phyloP scores from a whole-genome alignment of 306 rosid species.

The Pyrus pyrifolia region DNA sequence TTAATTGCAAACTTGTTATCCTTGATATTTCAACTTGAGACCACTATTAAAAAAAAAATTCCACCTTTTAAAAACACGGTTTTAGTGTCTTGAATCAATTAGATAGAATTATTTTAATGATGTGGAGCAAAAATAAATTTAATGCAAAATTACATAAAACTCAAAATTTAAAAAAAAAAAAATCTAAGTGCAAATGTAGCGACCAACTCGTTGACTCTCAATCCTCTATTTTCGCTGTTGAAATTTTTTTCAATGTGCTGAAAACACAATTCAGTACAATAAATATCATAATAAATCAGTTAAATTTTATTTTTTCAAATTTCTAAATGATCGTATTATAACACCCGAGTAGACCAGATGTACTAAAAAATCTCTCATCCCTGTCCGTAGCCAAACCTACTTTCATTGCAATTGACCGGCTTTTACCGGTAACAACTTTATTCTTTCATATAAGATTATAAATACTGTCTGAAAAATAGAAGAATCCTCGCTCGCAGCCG shows the following conservation, averaged over 20 bases:
- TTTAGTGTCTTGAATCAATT: no score
- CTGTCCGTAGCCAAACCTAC: not conserved
- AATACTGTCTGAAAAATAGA: not conserved
- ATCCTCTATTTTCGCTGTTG: not conserved
- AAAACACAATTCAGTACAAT: fast-evolving
- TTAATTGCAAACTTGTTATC: no score
- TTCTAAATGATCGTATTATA: no score
- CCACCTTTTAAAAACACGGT: no score
- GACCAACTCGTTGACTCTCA: not conserved
- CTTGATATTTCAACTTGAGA: no score
- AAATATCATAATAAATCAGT: no score
- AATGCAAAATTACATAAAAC: not conserved
- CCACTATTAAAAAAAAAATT: no score
- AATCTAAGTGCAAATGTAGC: not conserved
- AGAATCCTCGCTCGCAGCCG: not conserved
- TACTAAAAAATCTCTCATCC: no score
- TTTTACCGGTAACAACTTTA: conserved; percentile 5
- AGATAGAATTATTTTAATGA: no score
- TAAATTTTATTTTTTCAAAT: no score
- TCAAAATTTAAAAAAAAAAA: not conserved
- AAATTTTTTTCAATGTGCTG: fast-evolving
- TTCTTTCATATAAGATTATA: not conserved
- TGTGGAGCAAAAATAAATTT: no score
- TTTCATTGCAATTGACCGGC: not conserved
- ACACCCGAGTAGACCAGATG: fast-evolving